Evolutionary conservation across 2,329 filamentous ascomycete species (phyloP).

Genomic region (Pseudogymnoascus sp.): DNA sequence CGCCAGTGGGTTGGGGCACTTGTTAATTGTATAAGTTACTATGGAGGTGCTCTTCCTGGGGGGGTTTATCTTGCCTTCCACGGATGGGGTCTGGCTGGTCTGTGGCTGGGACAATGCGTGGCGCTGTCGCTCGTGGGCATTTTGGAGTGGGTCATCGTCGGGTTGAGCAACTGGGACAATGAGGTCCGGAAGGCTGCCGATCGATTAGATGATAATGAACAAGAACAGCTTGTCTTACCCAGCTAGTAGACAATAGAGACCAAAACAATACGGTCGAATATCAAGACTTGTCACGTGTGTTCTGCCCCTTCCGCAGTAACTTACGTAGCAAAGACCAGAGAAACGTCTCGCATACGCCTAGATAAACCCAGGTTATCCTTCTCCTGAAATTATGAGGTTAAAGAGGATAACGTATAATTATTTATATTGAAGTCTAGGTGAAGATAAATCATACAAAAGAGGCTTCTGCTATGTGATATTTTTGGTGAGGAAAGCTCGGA

Average conservation of each 20-base stretch:
- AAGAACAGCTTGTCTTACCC: constrained; percentile 16
- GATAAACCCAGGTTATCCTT: background rate
- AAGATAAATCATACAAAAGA: background rate
- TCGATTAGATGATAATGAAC: constrained; percentile 52
- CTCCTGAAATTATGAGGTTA: background rate
- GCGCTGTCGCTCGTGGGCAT: constrained; percentile 73
- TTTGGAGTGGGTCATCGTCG: constrained; percentile 74
- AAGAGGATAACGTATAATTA: background rate
- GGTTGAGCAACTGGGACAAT: constrained; percentile 67
- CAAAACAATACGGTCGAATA: background rate
- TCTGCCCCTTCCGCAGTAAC: background rate
- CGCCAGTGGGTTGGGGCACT: constrained; percentile 76
- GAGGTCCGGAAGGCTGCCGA: constrained; percentile 67
- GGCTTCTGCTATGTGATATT: background rate
- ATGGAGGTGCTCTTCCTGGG: constrained; percentile 71
- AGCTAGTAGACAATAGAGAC: background rate
- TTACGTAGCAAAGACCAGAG: background rate
- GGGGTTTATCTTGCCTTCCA: constrained; percentile 82
- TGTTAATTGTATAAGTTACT: constrained; percentile 79
- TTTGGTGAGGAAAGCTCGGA: background rate
- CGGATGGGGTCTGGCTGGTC: constrained; percentile 71
- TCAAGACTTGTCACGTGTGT: background rate
- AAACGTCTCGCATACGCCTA: background rate
- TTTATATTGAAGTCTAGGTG: background rate
- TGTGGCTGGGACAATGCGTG: constrained; percentile 81